Conservation (phyloP, 768 basidiomycete species). For the Leccinum broughii region DNA sequence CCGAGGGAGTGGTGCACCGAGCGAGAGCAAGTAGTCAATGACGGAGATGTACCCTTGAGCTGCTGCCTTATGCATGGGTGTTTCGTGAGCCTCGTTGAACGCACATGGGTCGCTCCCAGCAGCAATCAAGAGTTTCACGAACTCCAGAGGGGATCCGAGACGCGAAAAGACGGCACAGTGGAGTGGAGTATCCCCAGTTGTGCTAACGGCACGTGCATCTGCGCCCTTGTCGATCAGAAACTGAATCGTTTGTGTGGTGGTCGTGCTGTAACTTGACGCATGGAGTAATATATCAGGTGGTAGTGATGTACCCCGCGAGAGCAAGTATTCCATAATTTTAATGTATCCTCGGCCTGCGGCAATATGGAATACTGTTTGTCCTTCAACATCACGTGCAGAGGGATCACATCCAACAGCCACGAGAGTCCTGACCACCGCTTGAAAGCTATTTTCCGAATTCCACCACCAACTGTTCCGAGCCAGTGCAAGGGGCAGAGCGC, state of each 20-base stretch:
- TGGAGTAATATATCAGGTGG: too few species aligned
- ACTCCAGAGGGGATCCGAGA: not conserved
- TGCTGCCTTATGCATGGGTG: not conserved
- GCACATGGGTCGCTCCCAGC: not conserved
- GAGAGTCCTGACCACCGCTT: too few species aligned
- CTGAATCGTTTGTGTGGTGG: not conserved
- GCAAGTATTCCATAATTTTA: too few species aligned
- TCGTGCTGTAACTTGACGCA: too few species aligned
- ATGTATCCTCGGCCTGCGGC: too few species aligned
- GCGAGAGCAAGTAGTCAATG: not conserved
- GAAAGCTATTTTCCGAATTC: too few species aligned
- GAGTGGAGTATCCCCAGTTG: constrained; percentile 1
- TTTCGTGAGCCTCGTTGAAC: not conserved
- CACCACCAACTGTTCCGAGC: too few species aligned
- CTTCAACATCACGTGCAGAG: too few species aligned
- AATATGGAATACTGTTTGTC: too few species aligned
- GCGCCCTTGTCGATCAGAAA: constrained; percentile 8
- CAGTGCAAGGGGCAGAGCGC: too few species aligned
- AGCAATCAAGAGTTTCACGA: not conserved
- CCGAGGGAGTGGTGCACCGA: not conserved
- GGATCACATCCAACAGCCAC: too few species aligned
- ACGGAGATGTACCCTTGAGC: not conserved
- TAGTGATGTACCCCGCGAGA: too few species aligned
- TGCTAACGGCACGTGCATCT: not conserved
- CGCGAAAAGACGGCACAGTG: not conserved